phyloP scores from a whole-genome alignment of 257 asterid species.

The Penstemon newberryi region DNA sequence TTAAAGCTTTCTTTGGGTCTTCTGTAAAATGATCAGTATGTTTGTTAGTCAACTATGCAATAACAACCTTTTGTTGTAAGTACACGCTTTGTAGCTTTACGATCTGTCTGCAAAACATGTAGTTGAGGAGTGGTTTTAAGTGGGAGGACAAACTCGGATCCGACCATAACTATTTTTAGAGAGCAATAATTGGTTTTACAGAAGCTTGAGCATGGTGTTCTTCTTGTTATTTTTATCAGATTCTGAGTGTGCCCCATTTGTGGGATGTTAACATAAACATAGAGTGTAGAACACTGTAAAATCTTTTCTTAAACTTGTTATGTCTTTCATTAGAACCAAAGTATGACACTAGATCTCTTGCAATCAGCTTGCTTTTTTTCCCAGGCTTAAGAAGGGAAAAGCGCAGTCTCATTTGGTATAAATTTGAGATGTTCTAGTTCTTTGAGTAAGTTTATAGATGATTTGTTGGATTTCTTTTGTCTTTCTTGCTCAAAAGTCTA shows the following conservation, averaged over 20 bases:
- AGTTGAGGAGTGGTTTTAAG: no score
- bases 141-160: not conserved
- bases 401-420: not conserved
- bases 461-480: not conserved
- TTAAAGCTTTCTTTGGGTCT: no score
- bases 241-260: not conserved
- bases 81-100: no score
- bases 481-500: constrained; percentile 2
- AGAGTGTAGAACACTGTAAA: not conserved
- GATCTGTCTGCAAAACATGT: no score
- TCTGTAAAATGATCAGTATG: not conserved
- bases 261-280: not conserved
- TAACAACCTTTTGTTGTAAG: no score
- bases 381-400: constrained; percentile 1
- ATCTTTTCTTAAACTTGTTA: not conserved
- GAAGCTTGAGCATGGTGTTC: not conserved
- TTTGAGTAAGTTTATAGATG: not conserved
- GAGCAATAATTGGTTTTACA: not conserved
- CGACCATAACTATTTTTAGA: not conserved
- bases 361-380: not conserved
- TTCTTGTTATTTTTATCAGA: not conserved
- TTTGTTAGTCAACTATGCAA: not conserved
- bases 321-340: not conserved
- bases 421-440: not conserved
- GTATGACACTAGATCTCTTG: not conserved